Percentiles rank a stretch among this genome's conserved stretches.
phyloP scores from a whole-genome alignment of 2,329 filamentous ascomycete species.

The Salinomyces thailandicus region DNA sequence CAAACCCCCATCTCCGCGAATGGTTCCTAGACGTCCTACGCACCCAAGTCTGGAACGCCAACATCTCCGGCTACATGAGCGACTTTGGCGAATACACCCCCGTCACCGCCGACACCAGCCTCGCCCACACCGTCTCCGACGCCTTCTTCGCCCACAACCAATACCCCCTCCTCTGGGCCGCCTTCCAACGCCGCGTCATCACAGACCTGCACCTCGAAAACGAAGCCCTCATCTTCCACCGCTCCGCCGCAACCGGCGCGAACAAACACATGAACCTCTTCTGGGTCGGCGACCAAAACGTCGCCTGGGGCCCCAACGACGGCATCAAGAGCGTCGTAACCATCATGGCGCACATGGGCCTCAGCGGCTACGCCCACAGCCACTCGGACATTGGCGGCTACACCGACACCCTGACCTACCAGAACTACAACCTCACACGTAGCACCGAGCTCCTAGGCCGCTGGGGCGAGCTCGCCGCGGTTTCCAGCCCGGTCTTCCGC shows the following conservation, averaged over 20 bases:
- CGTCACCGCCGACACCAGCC: constrained; percentile 21
- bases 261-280: constrained; percentile 29
- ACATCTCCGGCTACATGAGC: constrained; percentile 28
- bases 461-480: constrained; percentile 29
- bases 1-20: constrained; percentile 22
- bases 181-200: constrained; percentile 23
- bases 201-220: constrained; percentile 20
- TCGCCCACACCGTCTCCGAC: constrained; percentile 21
- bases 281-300: constrained; percentile 31
- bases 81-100: constrained; percentile 30
- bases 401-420: constrained; percentile 23
- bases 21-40: constrained; percentile 28
- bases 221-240: constrained; percentile 28
- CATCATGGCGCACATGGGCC: constrained; percentile 28
- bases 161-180: constrained; percentile 28
- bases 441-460: constrained; percentile 28
- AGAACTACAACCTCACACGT: constrained; percentile 25
- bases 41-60: constrained; percentile 27
- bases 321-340: constrained; percentile 28
- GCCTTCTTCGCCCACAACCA: constrained; percentile 27
- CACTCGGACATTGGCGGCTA: constrained; percentile 31
- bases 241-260: constrained; percentile 24
- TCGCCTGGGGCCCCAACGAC: constrained; percentile 26
- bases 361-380: constrained; percentile 27
- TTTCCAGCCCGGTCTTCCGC: constrained; percentile 27